Conservation (phyloP, 1,284 basidiomycete genomes). For the Stereum hirsutum region DNA sequence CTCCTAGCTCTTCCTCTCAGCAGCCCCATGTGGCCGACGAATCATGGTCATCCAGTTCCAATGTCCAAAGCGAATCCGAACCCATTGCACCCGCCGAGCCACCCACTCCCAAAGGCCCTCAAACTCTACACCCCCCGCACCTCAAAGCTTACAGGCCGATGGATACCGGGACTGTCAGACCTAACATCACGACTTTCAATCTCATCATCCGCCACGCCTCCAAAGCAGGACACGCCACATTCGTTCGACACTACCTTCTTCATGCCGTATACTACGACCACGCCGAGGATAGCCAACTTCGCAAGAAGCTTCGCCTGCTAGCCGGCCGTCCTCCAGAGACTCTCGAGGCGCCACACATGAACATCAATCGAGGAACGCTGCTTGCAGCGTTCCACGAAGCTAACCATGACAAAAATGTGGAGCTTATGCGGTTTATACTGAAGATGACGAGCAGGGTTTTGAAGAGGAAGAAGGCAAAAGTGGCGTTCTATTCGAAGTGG, state of each 20-base stretch:
- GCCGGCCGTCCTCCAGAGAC: constrained; percentile 17
- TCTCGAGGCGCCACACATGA: constrained; percentile 39
- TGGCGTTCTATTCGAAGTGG: not conserved
- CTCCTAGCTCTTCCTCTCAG: constrained; percentile 24
- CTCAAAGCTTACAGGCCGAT: no score
- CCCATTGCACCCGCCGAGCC: no score
- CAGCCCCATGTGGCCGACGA: no score
- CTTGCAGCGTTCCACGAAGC: constrained; percentile 45
- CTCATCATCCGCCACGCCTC: constrained; percentile 51
- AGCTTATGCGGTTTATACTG: constrained; percentile 48
- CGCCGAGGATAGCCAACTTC: constrained; percentile 14
- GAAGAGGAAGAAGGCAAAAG: not conserved
- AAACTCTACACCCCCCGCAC: no score
- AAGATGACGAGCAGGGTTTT: constrained; percentile 26
- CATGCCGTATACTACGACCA: constrained; percentile 46
- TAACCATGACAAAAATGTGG: constrained; percentile 45
- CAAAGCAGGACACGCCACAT: constrained; percentile 31
- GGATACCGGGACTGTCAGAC: constrained; percentile 30
- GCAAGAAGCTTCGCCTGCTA: constrained; percentile 10
- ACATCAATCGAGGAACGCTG: constrained; percentile 44
- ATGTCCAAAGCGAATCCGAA: no score
- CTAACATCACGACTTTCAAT: constrained; percentile 65
- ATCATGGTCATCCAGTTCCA: no score
- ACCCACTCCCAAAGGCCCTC: no score
- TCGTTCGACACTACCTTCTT: constrained; percentile 65